A percentile compares a stretch with the other conserved stretches of the same genome.
Conservation (phyloP, 345 rosid genomes). For the Moricandia arvensis region DNA sequence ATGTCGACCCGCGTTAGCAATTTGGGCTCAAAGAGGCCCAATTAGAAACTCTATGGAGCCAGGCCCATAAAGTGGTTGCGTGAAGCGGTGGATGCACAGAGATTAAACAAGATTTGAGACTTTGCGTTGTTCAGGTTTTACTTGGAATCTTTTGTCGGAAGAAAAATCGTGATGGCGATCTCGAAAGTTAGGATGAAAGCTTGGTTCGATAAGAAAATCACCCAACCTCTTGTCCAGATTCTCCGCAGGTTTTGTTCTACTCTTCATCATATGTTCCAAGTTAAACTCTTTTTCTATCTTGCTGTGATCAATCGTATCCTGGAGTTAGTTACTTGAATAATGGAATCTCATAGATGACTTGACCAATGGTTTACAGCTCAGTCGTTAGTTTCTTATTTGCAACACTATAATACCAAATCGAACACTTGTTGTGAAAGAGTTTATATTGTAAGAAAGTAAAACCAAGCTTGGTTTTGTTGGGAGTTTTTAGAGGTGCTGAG, state of each 20-base stretch:
- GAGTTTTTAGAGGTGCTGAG: constrained; percentile 63
- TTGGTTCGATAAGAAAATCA: constrained; percentile 60
- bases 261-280: not conserved
- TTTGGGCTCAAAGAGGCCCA: not conserved
- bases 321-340: not conserved
- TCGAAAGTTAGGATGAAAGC: constrained; percentile 32
- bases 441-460: constrained; percentile 1
- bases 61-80: not conserved
- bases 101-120: not conserved
- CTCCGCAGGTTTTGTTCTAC: constrained; percentile 53
- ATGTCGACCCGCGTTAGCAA: not conserved
- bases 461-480: not conserved
- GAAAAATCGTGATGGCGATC: constrained; percentile 36
- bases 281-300: not conserved
- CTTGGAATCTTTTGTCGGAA: not conserved
- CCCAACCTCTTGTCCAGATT: constrained; percentile 73
- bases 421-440: not conserved
- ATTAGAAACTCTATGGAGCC: no score
- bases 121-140: not conserved
- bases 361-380: not conserved
- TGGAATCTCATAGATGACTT: not conserved
- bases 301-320: not conserved
- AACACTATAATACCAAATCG: not conserved
- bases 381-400: not conserved
- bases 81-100: not conserved